Evolutionary conservation across 139 green algal genomes (phyloP).

Genomic region (Axilococcus clingmanii): DNA sequence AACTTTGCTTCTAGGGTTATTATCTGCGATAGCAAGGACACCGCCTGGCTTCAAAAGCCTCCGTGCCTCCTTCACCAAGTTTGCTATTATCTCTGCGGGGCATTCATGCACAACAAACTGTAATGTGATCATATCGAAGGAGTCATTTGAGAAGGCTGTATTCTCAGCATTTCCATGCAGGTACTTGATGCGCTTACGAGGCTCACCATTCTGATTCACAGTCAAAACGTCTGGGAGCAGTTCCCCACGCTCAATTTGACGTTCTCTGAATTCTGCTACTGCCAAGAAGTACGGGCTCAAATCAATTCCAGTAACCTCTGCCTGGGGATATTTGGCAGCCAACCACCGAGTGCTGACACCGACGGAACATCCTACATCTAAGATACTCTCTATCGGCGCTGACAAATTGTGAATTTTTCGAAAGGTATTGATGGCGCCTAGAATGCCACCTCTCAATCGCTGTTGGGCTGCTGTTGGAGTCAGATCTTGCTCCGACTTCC

Average conservation of each 20-base stretch:
- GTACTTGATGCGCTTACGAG: constrained; percentile 44
- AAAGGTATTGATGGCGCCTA: constrained; percentile 30
- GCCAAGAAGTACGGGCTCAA: constrained; percentile 79
- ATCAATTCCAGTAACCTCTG: constrained; percentile 58
- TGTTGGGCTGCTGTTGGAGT: constrained; percentile 20
- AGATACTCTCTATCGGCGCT: constrained; percentile 16
- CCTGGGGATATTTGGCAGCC: constrained; percentile 37
- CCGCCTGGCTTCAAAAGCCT: constrained; percentile 65
- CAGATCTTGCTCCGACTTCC: constrained; percentile 32
- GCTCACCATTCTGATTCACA: not conserved
- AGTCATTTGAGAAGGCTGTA: constrained; percentile 38
- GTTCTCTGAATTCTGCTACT: constrained; percentile 63
- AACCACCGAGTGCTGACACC: constrained; percentile 68
- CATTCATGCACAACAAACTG: constrained; percentile 83
- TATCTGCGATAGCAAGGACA: constrained; percentile 63
- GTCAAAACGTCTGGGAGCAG: not conserved
- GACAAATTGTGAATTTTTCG: constrained; percentile 10
- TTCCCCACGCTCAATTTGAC: constrained; percentile 18
- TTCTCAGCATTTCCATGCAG: constrained; percentile 56
- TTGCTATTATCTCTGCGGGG: constrained; percentile 28
- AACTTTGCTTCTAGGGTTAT: constrained; percentile 58
- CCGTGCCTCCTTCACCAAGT: constrained; percentile 34
- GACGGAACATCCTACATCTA: constrained; percentile 78
- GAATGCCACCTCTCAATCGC: constrained; percentile 31
- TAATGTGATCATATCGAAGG: constrained; percentile 61